Evolutionary conservation across 345 rosid genomes (phyloP).

Genomic region (Populus pruinosa): DNA sequence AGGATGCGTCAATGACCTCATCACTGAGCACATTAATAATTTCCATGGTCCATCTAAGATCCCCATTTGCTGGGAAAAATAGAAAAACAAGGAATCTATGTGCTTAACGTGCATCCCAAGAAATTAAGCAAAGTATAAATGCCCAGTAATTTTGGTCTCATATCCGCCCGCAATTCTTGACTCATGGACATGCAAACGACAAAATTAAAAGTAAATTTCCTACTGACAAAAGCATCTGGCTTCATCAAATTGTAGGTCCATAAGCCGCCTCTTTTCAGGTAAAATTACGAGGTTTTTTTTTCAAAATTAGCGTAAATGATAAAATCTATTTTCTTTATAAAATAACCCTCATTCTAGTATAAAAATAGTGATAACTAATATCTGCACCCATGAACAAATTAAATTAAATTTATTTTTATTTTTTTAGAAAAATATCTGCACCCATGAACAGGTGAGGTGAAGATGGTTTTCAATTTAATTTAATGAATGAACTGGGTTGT

Average conservation of each 20-base stretch:
- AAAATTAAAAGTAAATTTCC: neutral
- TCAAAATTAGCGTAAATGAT: too few species aligned
- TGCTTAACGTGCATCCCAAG: constrained; percentile 5
- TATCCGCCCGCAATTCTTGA: neutral
- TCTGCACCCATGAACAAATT: too few species aligned
- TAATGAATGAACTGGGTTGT: neutral
- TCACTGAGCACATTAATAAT: neutral
- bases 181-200: neutral
- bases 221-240: neutral
- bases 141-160: neutral
- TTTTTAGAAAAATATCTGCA: too few species aligned
- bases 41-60: neutral
- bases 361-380: too few species aligned
- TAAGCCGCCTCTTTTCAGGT: neutral
- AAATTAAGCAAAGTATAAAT: neutral
- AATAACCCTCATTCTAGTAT: too few species aligned
- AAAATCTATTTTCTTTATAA: too few species aligned
- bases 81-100: neutral
- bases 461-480: neutral
- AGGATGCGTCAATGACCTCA: neutral
- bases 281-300: neutral
- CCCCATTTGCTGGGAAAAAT: neutral
- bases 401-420: too few species aligned
- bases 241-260: neutral
- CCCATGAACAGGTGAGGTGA: neutral